Evolutionary conservation across 2,329 filamentous ascomycete genomes (phyloP), one percentile per base, ranked within the genome.

Genomic region (Fusarium dimerum): DNA sequence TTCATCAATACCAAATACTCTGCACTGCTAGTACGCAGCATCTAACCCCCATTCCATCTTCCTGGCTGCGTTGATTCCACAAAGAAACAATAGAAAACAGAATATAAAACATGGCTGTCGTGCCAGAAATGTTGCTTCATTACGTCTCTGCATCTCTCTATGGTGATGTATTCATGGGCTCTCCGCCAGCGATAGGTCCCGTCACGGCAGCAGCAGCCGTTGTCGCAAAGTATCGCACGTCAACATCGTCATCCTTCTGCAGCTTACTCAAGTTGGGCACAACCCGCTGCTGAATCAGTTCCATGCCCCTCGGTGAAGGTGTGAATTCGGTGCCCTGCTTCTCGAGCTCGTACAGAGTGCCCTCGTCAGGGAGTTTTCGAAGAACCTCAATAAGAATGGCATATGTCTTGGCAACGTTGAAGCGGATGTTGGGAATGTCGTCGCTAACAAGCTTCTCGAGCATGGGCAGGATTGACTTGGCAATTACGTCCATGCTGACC

Each of bases 351-450:
- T 88, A 85, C 57, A 97, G 80, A 13, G 93, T 97, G 56, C 92
- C 92, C 68, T 94, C 82, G 49, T 92, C 89, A 3, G 94, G 93
- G 50, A 99, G 81, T 64, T 91, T 89, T 74, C 93, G 92, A 67
- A 99, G 82, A n/a, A 92, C 92, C 63, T 89, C 87, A 66, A 97
- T 92, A 53, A 99, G 79, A 47, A 94, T 87, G 18, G 86, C 85
- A 70, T 97, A 99, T 43, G 94, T 97, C 79, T 99, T 99, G 64
- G 94, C 94, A 44, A 99, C 94, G 73, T 99, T 99, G 83, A 99
- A 99, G 47, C 94, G 91, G 71, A 99, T 99, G 77, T 99, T 99
- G 62, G 94, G 94, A 58, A 99, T 99, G 42, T 95, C 92, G 69
- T 99, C 94, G 43, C 85, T 83, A 47, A 95, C 91, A 49, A 99